Evolutionary conservation across 257 asterid genomes (phyloP), one percentile per base, ranked within the genome.

Genomic region (Salvia splendens): DNA sequence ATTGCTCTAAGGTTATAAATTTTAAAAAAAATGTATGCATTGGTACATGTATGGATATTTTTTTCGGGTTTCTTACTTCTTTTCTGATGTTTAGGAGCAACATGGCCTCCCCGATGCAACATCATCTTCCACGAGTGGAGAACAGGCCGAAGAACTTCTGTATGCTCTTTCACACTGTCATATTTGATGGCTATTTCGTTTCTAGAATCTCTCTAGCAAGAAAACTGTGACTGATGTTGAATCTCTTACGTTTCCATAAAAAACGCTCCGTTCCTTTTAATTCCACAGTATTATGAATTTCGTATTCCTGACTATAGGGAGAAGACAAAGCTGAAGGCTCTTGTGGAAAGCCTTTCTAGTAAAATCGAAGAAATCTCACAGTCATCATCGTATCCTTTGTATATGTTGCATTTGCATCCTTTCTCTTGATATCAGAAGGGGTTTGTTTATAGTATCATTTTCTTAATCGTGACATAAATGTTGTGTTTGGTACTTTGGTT

Each of bases 331-430:
- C 64, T 61, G 53, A 79, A 75, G 74, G 75, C 82, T 11, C 76
- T 75, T 59, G 71, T 24, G 60, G 81, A 81, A 74, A 79, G 69
- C 63, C 79, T 78, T n/a, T 57, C 79, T 30, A 64, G 50, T 66
- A 79, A 77, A 72, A 75, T 65, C 8, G 91, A 83, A 20, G 91
- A 78, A 64, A 70, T 63, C 38, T 60, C 79, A 43, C 62, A 73
- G 58, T 78, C 86, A 24, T 73, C 86, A 49, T 30, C 15, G 91
- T 87, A 87, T 84, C 87, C 91, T 84, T 60, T 49, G 16, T 45
- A 9, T 64, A 53, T 64, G 12, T 61, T 56, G 8, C 40, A 65
- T 41, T 50, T 11, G 0, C 42, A 12, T 5, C 50, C 38, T 20
- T 33, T 69, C 52, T 45, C 38, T 61, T 63, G 61, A 65, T 54